Evolutionary conservation across 257 asterid species (phyloP).

Genomic region (Datura wrightii): DNA sequence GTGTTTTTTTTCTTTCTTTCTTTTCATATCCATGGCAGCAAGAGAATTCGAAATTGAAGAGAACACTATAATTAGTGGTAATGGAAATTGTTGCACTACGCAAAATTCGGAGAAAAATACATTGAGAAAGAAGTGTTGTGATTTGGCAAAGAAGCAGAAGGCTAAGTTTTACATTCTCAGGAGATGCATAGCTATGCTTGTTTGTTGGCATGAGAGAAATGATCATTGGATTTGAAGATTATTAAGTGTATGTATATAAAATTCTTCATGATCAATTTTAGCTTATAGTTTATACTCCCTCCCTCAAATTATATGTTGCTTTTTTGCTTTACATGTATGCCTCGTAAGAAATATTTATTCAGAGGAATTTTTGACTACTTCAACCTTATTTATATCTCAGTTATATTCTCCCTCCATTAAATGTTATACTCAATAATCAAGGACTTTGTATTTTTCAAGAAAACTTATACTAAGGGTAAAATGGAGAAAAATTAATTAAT

Average conservation of each 20-base stretch:
- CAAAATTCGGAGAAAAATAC: not conserved
- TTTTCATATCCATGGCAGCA: constrained; percentile 17
- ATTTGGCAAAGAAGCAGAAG: constrained; percentile 62
- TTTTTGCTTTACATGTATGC: no score
- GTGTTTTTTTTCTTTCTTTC: no score
- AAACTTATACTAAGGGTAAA: no score
- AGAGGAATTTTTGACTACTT: no score
- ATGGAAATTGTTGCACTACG: not conserved
- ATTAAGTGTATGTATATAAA: not conserved
- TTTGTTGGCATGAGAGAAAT: constrained; percentile 75
- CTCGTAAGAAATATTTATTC: no score
- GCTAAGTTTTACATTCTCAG: constrained; percentile 78
- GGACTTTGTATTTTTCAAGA: no score
- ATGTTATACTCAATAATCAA: no score
- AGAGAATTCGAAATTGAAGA: constrained; percentile 6
- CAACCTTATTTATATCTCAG: no score
- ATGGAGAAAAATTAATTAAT: no score
- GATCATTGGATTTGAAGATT: constrained; percentile 42
- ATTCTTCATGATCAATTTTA: not conserved
- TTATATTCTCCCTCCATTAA: no score
- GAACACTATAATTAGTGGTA: not conserved
- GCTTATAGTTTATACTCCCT: not conserved
- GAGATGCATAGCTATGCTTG: constrained; percentile 79
- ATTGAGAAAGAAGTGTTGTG: constrained; percentile 59
- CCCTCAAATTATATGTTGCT: no score